phyloP scores from a whole-genome alignment of 2,329 filamentous ascomycete genomes.

The Aspergillus ustus region DNA sequence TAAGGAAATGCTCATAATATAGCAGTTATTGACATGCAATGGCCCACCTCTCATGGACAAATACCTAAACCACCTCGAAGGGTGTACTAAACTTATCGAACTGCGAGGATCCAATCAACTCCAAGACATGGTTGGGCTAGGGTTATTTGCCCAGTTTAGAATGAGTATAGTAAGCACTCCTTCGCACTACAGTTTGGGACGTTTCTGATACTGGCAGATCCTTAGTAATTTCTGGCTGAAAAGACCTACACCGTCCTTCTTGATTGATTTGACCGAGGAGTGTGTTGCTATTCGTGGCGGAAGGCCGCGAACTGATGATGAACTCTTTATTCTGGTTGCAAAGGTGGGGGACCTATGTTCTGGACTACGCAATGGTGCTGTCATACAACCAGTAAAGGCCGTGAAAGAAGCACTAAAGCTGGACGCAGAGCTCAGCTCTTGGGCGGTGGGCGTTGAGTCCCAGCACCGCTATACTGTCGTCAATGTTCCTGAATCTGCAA shows the following conservation, averaged over 20 bases:
- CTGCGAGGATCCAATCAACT: conserved; percentile 16
- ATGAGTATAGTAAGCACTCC: conserved; percentile 10
- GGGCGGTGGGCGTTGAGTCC: conserved; percentile 20
- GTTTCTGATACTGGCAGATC: conserved; percentile 9
- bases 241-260: conserved; percentile 10
- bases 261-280: conserved; percentile 16
- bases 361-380: not conserved
- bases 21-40: conserved; percentile 14
- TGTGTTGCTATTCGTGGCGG: conserved; percentile 6
- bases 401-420: conserved; percentile 19
- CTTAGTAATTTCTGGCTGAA: conserved; percentile 21
- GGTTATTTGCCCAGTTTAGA: conserved; percentile 16
- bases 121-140: conserved; percentile 11
- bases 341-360: conserved; percentile 20
- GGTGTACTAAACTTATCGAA: conserved; percentile 13
- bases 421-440: conserved; percentile 20
- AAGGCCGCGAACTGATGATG: conserved; percentile 9
- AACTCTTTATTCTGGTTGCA: conserved; percentile 20
- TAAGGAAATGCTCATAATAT: not conserved
- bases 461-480: conserved; percentile 21
- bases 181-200: not conserved
- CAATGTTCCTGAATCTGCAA: not conserved
- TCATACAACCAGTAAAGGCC: not conserved
- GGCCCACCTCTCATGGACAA: conserved; percentile 10
- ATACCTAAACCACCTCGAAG: conserved; percentile 15